Conservation (phyloP, 257 asterid species). For the Solanum pinnatisectum region DNA sequence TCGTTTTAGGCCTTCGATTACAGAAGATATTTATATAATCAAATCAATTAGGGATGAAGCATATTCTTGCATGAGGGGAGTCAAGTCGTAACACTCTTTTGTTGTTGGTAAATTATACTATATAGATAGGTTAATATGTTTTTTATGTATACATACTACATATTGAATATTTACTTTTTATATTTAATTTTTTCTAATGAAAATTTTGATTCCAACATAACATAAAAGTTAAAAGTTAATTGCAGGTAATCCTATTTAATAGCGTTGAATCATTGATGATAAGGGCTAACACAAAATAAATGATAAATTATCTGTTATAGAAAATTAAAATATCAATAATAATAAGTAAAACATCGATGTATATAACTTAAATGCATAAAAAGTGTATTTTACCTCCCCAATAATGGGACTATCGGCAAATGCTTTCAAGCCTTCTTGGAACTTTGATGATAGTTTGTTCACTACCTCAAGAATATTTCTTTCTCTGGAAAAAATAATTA, state of each 20-base stretch:
- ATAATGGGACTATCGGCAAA: slow-evolving; percentile 74
- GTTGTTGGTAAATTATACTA: too few relatives aligned
- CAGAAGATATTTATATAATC: background rate
- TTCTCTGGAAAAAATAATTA: slow-evolving; percentile 35
- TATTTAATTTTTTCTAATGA: background rate
- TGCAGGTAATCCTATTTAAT: too few relatives aligned
- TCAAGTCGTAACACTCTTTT: too few relatives aligned
- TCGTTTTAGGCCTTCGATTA: too few relatives aligned
- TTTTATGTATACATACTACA: too few relatives aligned
- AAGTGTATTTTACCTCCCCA: slow-evolving; percentile 51
- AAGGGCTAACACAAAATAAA: background rate
- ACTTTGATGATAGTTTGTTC: slow-evolving; percentile 63
- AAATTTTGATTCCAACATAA: background rate
- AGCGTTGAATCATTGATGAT: background rate
- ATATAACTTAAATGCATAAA: background rate
- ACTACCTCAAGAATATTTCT: slow-evolving; percentile 59
- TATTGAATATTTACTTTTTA: background rate
- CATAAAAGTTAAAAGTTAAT: background rate
- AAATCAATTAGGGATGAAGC: too few relatives aligned
- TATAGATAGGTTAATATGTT: too few relatives aligned
- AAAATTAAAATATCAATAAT: too few relatives aligned
- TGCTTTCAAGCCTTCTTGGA: slow-evolving; percentile 78
- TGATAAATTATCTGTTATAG: too few relatives aligned
- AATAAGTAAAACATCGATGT: too few relatives aligned
- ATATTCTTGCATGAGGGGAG: too few relatives aligned